These are phyloP conservation scores for Ajuga reptans DNA, from an alignment of 305 asterid species.

Conservation along the genomic window DNA sequence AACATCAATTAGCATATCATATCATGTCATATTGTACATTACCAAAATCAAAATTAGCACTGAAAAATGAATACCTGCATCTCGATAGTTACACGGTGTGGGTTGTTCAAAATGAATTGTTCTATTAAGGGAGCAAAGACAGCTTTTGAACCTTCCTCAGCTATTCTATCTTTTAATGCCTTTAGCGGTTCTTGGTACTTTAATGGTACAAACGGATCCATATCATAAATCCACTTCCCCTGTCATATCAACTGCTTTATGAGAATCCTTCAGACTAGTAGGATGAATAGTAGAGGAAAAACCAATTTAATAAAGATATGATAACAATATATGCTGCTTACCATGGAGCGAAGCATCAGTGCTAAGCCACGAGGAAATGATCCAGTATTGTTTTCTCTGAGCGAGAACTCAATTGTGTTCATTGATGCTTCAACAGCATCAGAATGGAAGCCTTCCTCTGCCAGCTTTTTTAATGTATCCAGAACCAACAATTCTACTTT, in stretches of 20 bases:
- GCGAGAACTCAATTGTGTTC: conserved; percentile 96
- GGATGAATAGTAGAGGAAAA: conserved; percentile 5
- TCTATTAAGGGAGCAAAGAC: conserved; percentile 87
- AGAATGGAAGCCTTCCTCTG: conserved; percentile 77
- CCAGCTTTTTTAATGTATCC: conserved; percentile 55
- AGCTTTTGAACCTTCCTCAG: conserved; percentile 85
- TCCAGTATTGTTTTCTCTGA: conserved; percentile 95
- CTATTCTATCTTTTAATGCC: conserved; percentile 85
- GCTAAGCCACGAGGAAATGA: conserved; percentile 98
- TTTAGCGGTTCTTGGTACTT: conserved; percentile 76
- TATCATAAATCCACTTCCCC: conserved; percentile 97
- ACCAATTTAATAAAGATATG: neutral
- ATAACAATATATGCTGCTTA: conserved; percentile 31
- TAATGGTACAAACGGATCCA: conserved; percentile 94
- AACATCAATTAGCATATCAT: conserved; percentile 22
- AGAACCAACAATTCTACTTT: conserved; percentile 65
- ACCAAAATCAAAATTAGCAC: conserved; percentile 15
- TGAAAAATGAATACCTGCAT: conserved; percentile 64
- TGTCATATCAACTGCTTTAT: conserved; percentile 24
- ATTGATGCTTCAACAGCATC: conserved; percentile 97
- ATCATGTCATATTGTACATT: conserved; percentile 14
- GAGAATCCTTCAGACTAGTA: conserved; percentile 19
- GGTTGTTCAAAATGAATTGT: conserved; percentile 68
- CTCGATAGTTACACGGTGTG: conserved; percentile 77
- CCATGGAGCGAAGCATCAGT: conserved; percentile 86